Percentiles rank a stretch among this genome's conserved stretches.
These are phyloP conservation scores for Exophiala phaeomuriformis DNA, from an alignment of 2,329 filamentous ascomycete genomes.

Conservation along the genomic window DNA sequence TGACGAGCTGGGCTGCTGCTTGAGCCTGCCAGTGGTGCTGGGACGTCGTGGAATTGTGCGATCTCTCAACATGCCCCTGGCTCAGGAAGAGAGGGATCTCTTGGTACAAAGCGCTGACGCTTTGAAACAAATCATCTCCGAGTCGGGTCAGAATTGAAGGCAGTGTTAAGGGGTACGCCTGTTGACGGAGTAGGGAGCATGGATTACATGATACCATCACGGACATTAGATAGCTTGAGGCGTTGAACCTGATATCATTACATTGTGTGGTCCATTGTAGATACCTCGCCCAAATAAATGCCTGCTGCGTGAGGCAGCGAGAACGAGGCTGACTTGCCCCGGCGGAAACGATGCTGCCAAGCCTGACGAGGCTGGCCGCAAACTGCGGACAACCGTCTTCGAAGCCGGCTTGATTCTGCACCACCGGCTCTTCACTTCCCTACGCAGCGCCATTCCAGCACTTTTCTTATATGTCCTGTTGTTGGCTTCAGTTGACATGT, in stretches of 20 bases:
- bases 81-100: conserved; percentile 19
- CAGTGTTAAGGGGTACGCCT: neutral
- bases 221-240: neutral
- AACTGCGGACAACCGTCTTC: neutral
- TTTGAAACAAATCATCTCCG: conserved; percentile 14
- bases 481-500: conserved; percentile 12
- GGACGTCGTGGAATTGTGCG: conserved; percentile 43
- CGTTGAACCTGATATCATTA: too few relatives aligned
- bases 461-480: conserved; percentile 4
- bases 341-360: neutral
- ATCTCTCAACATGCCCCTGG: conserved; percentile 26
- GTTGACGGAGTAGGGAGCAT: neutral
- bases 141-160: conserved; percentile 8
- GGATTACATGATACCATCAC: neutral
- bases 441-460: neutral
- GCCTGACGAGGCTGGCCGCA: neutral
- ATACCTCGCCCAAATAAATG: too few relatives aligned
- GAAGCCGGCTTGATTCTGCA: neutral
- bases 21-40: conserved; percentile 45
- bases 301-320: neutral
- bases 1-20: conserved; percentile 42
- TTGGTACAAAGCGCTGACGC: conserved; percentile 15
- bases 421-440: neutral
- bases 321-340: neutral
- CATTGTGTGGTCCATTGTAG: too few relatives aligned